Evolutionary conservation across 2,329 filamentous ascomycete species (phyloP), one percentile per base, ranked within the genome.

Genomic region (Claviceps humidiphila): DNA sequence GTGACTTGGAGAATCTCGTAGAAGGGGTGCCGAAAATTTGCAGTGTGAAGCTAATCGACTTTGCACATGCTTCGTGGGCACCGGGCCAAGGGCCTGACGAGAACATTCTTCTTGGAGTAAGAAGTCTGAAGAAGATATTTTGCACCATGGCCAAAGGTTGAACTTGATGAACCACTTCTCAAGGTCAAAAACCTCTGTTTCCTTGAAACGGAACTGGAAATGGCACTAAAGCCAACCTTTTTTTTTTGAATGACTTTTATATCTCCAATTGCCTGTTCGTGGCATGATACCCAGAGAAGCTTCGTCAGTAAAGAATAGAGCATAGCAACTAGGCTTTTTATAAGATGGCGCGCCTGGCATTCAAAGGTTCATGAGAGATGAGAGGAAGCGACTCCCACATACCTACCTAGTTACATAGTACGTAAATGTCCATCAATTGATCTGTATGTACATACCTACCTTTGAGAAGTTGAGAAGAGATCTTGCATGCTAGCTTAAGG

Each of bases 1-100:
- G 74, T 4, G 78, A 82, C 2, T 75, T 79, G 13, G 66, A 66
- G 41, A 67, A 69, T 0, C 64, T 66, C 1, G 67, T 71, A 1
- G 72, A 73, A 2, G 74, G 46, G 16, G 55, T 72, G 11, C 85
- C 85, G 0, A 83, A 83, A 60, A 79, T 95, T 44, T 88, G 85
- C 61, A 78, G 81, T 13, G 75, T 96, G 49, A 93, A 91, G 64
- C 75, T 98, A 57, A 98, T 98, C 60, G 93, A 98, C 66, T 98
- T 98, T 74, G 93, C 93, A 1, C 93, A 98, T 68, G 93, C 93
- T 11, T 71, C 74, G 49, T 97, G 85, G 83, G 85, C 81, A 1
- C 85, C 87, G 0, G 88, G 89, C 1, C 70, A 85, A 60, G 91
- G 91, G 0, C 84, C 86, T 0, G 93, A 98, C 65, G 84, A 95